A percentile compares a stretch with the other conserved stretches of the same genome.
These are phyloP conservation scores for Cyclanthera cordifolia DNA, from an alignment of 306 rosid genomes.

Conservation along the genomic window DNA sequence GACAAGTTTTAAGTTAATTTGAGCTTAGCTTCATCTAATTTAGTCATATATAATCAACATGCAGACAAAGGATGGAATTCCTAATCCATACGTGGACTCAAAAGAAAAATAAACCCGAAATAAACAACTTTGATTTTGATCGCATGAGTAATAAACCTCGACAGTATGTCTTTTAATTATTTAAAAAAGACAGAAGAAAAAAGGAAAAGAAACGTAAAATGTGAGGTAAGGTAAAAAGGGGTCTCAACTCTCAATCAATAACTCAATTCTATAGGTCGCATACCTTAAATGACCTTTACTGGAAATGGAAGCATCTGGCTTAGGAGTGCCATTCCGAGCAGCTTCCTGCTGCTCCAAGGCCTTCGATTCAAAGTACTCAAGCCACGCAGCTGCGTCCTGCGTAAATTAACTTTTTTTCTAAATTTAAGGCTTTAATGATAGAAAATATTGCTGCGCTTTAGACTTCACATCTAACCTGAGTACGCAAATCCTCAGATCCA, in stretches of 20 bases:
- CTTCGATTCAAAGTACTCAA: constrained; percentile 96
- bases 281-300: constrained; percentile 98
- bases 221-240: neutral
- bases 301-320: constrained; percentile 97
- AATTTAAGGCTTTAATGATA: neutral
- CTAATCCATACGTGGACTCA: too few species aligned
- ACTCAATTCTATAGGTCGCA: neutral
- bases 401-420: constrained; percentile 14
- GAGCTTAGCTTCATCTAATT: too few species aligned
- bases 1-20: too few species aligned
- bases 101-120: too few species aligned
- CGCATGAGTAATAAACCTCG: too few species aligned
- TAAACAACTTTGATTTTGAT: too few species aligned
- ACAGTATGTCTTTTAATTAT: too few species aligned
- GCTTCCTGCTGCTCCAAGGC: constrained; percentile 99
- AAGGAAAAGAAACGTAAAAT: neutral
- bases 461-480: constrained; percentile 48
- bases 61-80: too few species aligned
- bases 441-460: neutral
- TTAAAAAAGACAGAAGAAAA: too few species aligned
- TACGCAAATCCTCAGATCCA: constrained; percentile 88
- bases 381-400: constrained; percentile 99
- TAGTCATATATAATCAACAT: too few species aligned
- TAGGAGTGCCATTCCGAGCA: constrained; percentile 93
- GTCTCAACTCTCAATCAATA: neutral